A percentile compares a stretch with the other conserved stretches of the same genome.
These are phyloP conservation scores for Castanea sativa DNA, from an alignment of 306 rosid species.

Conservation along the genomic window DNA sequence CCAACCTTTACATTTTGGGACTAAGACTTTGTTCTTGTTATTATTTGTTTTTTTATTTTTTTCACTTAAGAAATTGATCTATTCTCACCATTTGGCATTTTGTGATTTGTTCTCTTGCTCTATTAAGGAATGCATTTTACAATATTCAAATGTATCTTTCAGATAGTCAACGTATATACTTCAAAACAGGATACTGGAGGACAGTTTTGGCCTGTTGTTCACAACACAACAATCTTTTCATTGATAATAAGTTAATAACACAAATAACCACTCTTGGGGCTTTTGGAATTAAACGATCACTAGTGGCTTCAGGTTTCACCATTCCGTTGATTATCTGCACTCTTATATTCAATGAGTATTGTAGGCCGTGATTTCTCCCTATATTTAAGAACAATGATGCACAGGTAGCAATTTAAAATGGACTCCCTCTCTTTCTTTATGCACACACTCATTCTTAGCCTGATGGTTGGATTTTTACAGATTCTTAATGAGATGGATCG, in stretches of 20 bases:
- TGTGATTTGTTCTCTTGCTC: neutral
- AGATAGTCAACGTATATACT: constrained; percentile 82
- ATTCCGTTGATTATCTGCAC: constrained; percentile 71
- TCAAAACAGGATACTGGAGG: constrained; percentile 73
- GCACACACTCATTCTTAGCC: neutral
- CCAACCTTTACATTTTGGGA: too few species aligned
- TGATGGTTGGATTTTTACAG: constrained; percentile 35
- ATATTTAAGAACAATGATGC: constrained; percentile 53
- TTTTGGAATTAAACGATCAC: constrained; percentile 65
- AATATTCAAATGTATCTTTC: constrained; percentile 9
- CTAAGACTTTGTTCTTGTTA: too few species aligned
- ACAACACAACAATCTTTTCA: constrained; percentile 64
- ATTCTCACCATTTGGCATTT: neutral
- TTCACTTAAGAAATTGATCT: neutral
- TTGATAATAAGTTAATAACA: constrained; percentile 58
- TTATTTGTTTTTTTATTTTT: neutral
- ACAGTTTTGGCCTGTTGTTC: constrained; percentile 76
- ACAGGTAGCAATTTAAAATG: constrained; percentile 54
- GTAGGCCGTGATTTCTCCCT: constrained; percentile 77
- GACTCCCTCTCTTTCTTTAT: neutral
- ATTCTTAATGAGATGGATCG: constrained; percentile 76
- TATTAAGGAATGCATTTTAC: neutral
- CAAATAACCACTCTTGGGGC: constrained; percentile 87
- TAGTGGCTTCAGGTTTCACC: constrained; percentile 73
- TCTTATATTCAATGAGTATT: constrained; percentile 67